Evolutionary conservation across 2,329 filamentous ascomycete species (phyloP).

Genomic region (Fusarium oligoseptatum): DNA sequence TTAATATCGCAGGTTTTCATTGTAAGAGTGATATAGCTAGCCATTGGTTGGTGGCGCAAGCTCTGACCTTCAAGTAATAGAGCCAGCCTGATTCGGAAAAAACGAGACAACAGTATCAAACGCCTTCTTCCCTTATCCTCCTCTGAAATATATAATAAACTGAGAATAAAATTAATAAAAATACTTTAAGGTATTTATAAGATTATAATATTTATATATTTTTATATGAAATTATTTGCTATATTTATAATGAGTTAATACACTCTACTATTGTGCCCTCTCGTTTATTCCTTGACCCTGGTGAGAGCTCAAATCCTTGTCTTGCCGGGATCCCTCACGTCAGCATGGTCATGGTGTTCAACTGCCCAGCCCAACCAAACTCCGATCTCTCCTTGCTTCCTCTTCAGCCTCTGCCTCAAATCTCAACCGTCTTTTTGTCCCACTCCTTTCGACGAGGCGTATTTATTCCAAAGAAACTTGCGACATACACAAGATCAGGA

Average conservation of each 20-base stretch:
- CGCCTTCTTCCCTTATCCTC: too few relatives aligned
- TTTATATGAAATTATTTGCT: too few relatives aligned
- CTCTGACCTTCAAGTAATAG: neutral
- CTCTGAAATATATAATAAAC: too few relatives aligned
- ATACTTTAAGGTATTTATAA: too few relatives aligned
- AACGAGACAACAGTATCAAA: too few relatives aligned
- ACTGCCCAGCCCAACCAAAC: neutral
- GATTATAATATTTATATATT: too few relatives aligned
- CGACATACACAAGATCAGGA: conserved; percentile 3
- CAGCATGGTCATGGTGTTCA: neutral
- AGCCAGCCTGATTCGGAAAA: too few relatives aligned
- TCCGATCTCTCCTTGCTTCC: neutral
- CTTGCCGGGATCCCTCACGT: neutral
- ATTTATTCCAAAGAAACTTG: neutral
- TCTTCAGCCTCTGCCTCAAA: neutral
- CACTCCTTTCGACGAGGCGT: neutral
- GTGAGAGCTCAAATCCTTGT: neutral
- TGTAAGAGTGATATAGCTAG: neutral
- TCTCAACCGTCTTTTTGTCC: neutral
- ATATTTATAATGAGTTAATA: too few relatives aligned
- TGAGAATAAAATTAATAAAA: too few relatives aligned
- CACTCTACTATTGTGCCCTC: too few relatives aligned
- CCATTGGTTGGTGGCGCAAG: neutral
- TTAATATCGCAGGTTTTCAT: too few relatives aligned
- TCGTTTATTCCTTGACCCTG: neutral